Conservation (phyloP, 352 stramenopile genomes). For the Lagenidium sp. region DNA sequence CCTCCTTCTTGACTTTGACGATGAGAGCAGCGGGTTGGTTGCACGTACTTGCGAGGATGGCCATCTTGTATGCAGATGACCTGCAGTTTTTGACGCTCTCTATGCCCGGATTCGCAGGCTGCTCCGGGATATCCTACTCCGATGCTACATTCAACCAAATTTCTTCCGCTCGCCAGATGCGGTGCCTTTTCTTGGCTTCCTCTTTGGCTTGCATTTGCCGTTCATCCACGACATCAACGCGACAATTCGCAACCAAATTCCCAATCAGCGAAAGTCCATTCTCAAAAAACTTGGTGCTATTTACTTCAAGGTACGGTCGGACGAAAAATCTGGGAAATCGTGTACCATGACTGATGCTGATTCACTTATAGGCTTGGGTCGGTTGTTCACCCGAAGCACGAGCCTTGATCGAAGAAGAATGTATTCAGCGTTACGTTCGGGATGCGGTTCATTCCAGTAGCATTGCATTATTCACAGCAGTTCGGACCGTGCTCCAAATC, state of each 20-base stretch:
- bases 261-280: conserved; percentile 74
- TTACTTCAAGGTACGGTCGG: conserved; percentile 72
- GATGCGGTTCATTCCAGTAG: conserved; percentile 66
- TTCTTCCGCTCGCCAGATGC: conserved; percentile 81
- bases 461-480: conserved; percentile 51
- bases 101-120: no score
- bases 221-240: conserved; percentile 84
- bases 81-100: no score
- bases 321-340: no score
- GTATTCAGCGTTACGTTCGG: conserved; percentile 71
- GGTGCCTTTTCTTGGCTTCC: conserved; percentile 71
- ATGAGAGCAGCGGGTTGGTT: conserved; percentile 57
- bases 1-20: conserved; percentile 72
- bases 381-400: conserved; percentile 23
- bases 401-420: conserved; percentile 76
- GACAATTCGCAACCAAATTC: conserved; percentile 83
- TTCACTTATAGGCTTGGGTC: conserved; percentile 39
- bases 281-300: conserved; percentile 64
- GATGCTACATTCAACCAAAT: conserved; percentile 80
- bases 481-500: conserved; percentile 62
- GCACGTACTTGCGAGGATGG: background rate
- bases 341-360: no score
- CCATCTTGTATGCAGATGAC: background rate
- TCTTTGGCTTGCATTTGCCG: conserved; percentile 80
- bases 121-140: conserved; percentile 75